These are phyloP conservation scores for Rubroshorea leprosula DNA, from an alignment of 345 rosid genomes.

Conservation along the genomic window DNA sequence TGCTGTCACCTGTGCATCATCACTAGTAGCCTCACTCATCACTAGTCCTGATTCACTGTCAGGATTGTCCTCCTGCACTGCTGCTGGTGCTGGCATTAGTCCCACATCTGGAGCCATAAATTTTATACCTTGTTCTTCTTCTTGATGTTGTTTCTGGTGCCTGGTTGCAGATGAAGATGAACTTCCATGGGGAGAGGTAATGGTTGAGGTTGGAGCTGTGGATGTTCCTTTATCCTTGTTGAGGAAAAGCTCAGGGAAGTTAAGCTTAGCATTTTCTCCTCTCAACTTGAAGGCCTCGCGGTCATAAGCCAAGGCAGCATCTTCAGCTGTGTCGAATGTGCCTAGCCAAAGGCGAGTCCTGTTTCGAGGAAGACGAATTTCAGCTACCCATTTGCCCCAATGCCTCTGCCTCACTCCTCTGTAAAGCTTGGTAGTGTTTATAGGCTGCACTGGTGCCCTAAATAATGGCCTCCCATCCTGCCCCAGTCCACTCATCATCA, in stretches of 20 bases:
- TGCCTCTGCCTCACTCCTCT: constrained; percentile 93
- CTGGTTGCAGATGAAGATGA: constrained; percentile 17
- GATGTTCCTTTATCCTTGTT: constrained; percentile 41
- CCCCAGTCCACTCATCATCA: constrained; percentile 68
- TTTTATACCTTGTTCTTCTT: constrained; percentile 20
- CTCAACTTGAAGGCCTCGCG: constrained; percentile 83
- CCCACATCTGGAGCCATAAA: constrained; percentile 11
- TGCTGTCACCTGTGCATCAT: constrained; percentile 30
- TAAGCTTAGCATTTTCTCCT: constrained; percentile 81
- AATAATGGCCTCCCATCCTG: constrained; percentile 49
- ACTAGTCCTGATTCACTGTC: constrained; percentile 34
- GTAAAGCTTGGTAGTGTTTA: constrained; percentile 70
- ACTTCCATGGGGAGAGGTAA: constrained; percentile 26
- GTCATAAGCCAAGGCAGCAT: constrained; percentile 89
- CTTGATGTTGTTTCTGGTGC: constrained; percentile 18
- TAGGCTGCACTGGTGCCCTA: constrained; percentile 60
- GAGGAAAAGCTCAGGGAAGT: constrained; percentile 77
- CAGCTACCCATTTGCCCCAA: constrained; percentile 99
- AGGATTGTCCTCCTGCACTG: constrained; percentile 20
- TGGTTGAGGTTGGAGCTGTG: constrained; percentile 23
- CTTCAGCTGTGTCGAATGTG: constrained; percentile 84
- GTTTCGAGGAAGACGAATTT: constrained; percentile 89
- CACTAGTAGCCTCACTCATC: constrained; percentile 27
- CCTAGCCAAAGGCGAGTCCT: constrained; percentile 95
- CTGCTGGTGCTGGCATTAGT: constrained; percentile 15